Percentiles rank a stretch among this genome's conserved stretches.
Evolutionary conservation across 805 yeast species (phyloP).

Genomic region (Sugiyamaella qingdaonensis): DNA sequence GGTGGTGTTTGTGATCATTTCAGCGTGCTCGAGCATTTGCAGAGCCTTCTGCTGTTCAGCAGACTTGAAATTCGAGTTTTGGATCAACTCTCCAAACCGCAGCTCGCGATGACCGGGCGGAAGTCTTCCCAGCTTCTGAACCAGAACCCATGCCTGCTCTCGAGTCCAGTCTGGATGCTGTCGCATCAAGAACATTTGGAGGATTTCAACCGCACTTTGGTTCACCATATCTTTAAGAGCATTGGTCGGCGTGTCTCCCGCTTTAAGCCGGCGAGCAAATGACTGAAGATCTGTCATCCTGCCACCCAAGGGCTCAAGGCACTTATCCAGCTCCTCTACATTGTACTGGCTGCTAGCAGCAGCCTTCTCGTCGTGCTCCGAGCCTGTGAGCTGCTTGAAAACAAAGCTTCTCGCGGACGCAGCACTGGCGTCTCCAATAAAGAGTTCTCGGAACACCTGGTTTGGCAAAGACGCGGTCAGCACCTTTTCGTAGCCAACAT

Average conservation of each 20-base stretch:
- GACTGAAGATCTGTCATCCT: constrained; percentile 91
- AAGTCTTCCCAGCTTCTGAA: constrained; percentile 53
- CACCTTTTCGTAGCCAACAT: constrained; percentile 67
- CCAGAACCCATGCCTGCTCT: constrained; percentile 85
- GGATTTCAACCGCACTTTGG: constrained; percentile 83
- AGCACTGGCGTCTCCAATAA: constrained; percentile 76
- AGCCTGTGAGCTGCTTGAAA: constrained; percentile 15
- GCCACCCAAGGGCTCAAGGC: constrained; percentile 82
- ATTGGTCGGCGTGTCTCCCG: constrained; percentile 77
- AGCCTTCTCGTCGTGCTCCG: constrained; percentile 37
- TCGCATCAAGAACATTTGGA: constrained; percentile 61
- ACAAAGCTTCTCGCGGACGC: constrained; percentile 61
- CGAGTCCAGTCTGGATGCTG: constrained; percentile 50
- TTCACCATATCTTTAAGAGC: constrained; percentile 76
- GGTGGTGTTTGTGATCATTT: constrained; percentile 64
- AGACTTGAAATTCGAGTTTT: constrained; percentile 34
- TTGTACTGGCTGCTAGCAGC: constrained; percentile 15
- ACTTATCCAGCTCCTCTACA: constrained; percentile 44
- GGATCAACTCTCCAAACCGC: constrained; percentile 23
- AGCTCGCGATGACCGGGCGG: constrained; percentile 3
- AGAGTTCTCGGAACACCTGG: constrained; percentile 72
- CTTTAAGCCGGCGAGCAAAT: constrained; percentile 77
- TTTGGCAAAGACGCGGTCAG: constrained; percentile 75
- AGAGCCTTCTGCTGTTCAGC: constrained; percentile 48
- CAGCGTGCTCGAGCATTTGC: constrained; percentile 71